Evolutionary conservation across 2,329 filamentous ascomycete genomes (phyloP), one percentile per base, ranked within the genome.

Genomic region (Trichophyton simii): DNA sequence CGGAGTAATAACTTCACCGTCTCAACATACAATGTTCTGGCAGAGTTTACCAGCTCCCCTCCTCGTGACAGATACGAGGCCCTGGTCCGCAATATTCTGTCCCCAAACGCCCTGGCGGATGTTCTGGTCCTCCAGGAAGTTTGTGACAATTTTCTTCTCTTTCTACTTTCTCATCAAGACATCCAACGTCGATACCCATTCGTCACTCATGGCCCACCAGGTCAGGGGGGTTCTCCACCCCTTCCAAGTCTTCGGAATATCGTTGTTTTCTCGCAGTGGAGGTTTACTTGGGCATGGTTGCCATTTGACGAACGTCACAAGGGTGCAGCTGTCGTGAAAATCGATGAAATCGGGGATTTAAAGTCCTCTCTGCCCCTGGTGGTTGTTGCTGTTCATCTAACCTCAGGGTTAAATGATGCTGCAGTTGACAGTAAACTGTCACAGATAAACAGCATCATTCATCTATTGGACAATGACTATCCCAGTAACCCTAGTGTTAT

Each of bases 191-290:
- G 69, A 1, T 87, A 85, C 64, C 76, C 79, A 1, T 87, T 80
- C 67, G 71, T 74, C n/a, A 83, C 82, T 1, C 79, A 85, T 67
- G 82, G 78, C 0, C 81, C 83, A 0, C 82, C 84, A 0, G 68
- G 73, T 6, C 79, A 85, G 64, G 28, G 68, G 2, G 77, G 79
- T 11, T 71, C 82, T 58, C 79, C 78, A 1, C 82, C 83, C 2
- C 74, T 87, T 13, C 80, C 83, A 0, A 85, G 79, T 63, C 74
- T 83, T 57, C 77, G 84, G 6, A 87, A 87, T 65, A 73, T 83
- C 7, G 78, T 87, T 7, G 77, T 86, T 3, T 68, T 88, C 5
- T 84, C 83, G 70, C 80, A 75, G 55, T 75, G 76, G 65, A 71
- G 75, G 0, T 84, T 88, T 62, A 71, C 69, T 4, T 87, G 83